Evolutionary conservation across 805 yeast species (phyloP), one percentile per base, ranked within the genome.

Genomic region (Soucietia sequanensis): DNA sequence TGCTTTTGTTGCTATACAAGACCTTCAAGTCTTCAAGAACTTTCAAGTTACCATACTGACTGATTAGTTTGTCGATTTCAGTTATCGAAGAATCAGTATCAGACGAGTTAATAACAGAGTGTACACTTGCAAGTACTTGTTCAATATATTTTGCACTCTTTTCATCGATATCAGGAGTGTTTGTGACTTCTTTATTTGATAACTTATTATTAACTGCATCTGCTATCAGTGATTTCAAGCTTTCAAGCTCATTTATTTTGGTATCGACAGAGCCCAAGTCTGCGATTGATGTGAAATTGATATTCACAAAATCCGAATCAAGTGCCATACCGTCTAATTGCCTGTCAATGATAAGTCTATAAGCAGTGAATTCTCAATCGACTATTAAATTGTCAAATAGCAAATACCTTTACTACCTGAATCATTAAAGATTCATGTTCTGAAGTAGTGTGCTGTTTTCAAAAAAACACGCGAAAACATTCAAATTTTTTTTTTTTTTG

Each of bases 221-320:
- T 3, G 33, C 26, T 10, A 46, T 13, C 4, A 15, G 27, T 18
- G 21, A 15, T 21, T 44, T 48, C 19, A 30, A 31, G 2, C 34
- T 22, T 31, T 60, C 59, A 14, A 67, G 51, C 16, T 50, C 50
- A 2, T 39, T 20, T 10, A 67, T 49, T 12, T 46, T 42, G 5
- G 40, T 35, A 37, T 61, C 65, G 2, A 68, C 31, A 3, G 29
- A 24, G 16, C 36, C 49, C 41, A 70, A 53, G 43, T 68, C 75
- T 12, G 44, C 51, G 2, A 70, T 13, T 1, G 63, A 42, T n/a
- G 56, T 38, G 41, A 68, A 62, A 33, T 53, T 50, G 19, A 50
- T 42, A 46, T 70, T 65, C 30, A 70, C 48, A 46, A 56, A 59
- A 28, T 54, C 58, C 53, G 50, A 54, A 30, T n/a, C n/a, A n/a